phyloP scores from a whole-genome alignment of 306 rosid genomes.

The Sechiopsis laciniata region DNA sequence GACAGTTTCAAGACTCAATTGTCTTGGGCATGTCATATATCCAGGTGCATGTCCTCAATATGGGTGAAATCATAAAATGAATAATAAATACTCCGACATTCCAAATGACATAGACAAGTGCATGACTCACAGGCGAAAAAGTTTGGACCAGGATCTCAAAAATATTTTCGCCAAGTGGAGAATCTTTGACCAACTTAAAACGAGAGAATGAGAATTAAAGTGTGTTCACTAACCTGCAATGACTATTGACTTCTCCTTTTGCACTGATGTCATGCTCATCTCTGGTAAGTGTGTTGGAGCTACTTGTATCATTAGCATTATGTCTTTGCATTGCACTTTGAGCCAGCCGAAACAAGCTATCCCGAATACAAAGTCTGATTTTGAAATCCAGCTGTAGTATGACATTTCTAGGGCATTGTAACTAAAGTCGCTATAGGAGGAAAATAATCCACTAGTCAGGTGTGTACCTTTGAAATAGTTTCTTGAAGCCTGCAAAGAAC shows the following conservation, averaged over 20 bases:
- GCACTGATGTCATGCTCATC: conserved; percentile 46
- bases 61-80: too few relatives aligned
- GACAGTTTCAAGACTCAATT: too few relatives aligned
- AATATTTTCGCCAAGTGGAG: too few relatives aligned
- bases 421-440: conserved; percentile 32
- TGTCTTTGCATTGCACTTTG: conserved; percentile 72
- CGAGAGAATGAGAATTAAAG: too few relatives aligned
- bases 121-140: too few relatives aligned
- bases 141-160: too few relatives aligned
- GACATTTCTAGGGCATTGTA: conserved; percentile 41
- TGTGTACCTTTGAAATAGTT: conserved; percentile 62
- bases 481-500: conserved; percentile 64
- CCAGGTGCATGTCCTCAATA: too few relatives aligned
- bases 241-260: conserved; percentile 44
- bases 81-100: too few relatives aligned
- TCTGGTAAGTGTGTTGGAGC: conserved; percentile 19
- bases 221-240: conserved; percentile 42
- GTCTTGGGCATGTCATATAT: too few relatives aligned
- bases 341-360: conserved; percentile 87
- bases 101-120: too few relatives aligned
- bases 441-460: conserved; percentile 32
- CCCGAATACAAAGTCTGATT: conserved; percentile 66
- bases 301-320: conserved; percentile 9
- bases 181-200: neutral
- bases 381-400: conserved; percentile 73